Evolutionary conservation across 768 basidiomycete genomes (phyloP).

Genomic region (Lactarius vividus): DNA sequence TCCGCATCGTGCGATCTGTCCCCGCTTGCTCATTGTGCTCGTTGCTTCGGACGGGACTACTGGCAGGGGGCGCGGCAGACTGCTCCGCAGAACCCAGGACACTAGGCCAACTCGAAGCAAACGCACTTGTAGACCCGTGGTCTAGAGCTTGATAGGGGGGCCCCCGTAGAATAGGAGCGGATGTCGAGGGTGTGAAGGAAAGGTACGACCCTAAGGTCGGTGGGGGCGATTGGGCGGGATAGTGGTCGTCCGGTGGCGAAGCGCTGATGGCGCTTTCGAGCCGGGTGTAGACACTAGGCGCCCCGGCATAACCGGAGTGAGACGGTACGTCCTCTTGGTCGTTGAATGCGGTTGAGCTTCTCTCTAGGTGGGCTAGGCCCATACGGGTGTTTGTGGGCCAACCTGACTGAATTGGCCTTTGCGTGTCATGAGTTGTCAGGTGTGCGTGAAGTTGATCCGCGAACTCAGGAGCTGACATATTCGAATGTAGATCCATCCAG

Average conservation of each 20-base stretch:
- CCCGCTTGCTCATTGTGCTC: background rate
- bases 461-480: background rate
- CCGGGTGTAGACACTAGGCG: background rate
- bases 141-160: background rate
- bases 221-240: conserved; percentile 1
- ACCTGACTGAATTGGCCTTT: background rate
- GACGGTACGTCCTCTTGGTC: background rate
- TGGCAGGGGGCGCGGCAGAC: background rate
- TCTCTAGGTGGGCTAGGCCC: background rate
- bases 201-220: background rate
- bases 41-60: background rate
- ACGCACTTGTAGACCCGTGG: background rate
- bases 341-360: background rate
- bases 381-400: background rate
- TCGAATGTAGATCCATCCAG: background rate
- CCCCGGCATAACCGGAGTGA: background rate
- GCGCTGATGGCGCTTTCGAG: background rate
- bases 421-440: background rate
- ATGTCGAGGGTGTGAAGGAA: background rate
- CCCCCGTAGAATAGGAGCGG: background rate
- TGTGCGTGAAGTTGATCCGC: conserved; percentile 1
- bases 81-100: background rate
- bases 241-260: background rate
- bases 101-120: background rate
- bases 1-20: conserved; percentile 13